Evolutionary conservation across 1,139 yeast genomes (phyloP).

Genomic region (Spathaspora sp.): DNA sequence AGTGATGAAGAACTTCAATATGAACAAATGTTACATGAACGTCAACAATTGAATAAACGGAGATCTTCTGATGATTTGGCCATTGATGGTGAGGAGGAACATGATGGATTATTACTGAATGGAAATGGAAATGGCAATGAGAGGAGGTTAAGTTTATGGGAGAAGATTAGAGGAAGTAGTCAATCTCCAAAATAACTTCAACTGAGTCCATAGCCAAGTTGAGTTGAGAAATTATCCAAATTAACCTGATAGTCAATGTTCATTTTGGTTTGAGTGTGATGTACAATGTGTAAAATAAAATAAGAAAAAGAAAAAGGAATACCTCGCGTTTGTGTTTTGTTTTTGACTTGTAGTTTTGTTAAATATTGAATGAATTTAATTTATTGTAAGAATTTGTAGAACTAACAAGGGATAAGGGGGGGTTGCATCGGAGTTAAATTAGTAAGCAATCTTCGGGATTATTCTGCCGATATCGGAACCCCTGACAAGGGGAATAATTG

Average conservation of each 20-base stretch:
- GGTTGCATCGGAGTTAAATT: too few species aligned
- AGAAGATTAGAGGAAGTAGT: slow-evolving; percentile 4
- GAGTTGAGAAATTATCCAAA: too few species aligned
- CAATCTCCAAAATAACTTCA: background rate
- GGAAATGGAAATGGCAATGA: slow-evolving; percentile 1
- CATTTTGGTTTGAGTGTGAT: too few species aligned
- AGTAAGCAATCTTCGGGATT: too few species aligned
- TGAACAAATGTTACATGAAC: slow-evolving; percentile 1
- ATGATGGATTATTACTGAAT: background rate
- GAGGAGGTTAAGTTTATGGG: slow-evolving; percentile 6
- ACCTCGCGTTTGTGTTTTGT: too few species aligned
- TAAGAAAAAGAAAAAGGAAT: too few species aligned
- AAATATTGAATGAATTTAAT: background rate
- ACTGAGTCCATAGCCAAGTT: too few species aligned
- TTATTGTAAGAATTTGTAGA: background rate
- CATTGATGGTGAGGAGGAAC: background rate
- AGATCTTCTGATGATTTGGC: background rate
- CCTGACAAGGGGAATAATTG: too few species aligned
- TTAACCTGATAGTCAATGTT: too few species aligned
- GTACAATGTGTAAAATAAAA: too few species aligned
- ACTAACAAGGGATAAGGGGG: too few species aligned
- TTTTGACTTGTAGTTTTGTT: background rate
- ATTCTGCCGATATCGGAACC: too few species aligned
- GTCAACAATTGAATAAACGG: background rate
- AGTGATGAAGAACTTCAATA: slow-evolving; percentile 33